Base-by-base conservation (phyloP, 306 rosid genomes). In the Vachellia pachyceras region DNA sequence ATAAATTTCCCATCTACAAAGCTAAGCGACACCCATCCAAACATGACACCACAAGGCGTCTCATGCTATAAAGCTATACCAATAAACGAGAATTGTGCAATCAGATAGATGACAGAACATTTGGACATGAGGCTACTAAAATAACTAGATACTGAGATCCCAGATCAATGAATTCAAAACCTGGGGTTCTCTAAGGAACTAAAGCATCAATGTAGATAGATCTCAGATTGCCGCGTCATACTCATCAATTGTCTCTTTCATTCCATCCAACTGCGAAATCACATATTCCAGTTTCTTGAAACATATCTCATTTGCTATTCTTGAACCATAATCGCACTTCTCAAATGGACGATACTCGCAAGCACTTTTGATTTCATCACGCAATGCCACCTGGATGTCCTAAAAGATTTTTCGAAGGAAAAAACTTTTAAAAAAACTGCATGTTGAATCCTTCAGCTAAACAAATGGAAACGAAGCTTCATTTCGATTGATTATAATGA, bases 321-420 rank as follows among this genome's bases (percentile, higher is more conserved):
- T 90, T 46, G 99, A 69, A 69, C 95, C 89, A 69, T 92, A 95
- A 84, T 91, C 95, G 68, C 99, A 89, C 83, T 91, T 95, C 90
- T 95, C 99, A 85, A 92, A 91, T 20, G 99, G 97, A 76, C 95
- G 95, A 79, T 93, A 91, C 77, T 93, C 97, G 54, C 97, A 95
- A 3, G 97, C 95, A 81, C 95, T 90, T 86, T 93, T 91, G 84
- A 95, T 91, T 83, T 95, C 97, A 84, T 90, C 95, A 70, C 95
- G 92, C 84, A 95, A 75, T 0, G 94, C 90, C 72, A 95, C 93
- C 77, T 95, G 99, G 79, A 95, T 93, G 77, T 95, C 99, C 95
- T 91, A 79, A 50, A 79, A 78, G 29, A 20, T 33, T 35, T 40
- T 12, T 41, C 20, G 29, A 23, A 18, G 46, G 63, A 52, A 52